phyloP scores from a whole-genome alignment of 768 basidiomycete genomes.

The Lentinula sp. region DNA sequence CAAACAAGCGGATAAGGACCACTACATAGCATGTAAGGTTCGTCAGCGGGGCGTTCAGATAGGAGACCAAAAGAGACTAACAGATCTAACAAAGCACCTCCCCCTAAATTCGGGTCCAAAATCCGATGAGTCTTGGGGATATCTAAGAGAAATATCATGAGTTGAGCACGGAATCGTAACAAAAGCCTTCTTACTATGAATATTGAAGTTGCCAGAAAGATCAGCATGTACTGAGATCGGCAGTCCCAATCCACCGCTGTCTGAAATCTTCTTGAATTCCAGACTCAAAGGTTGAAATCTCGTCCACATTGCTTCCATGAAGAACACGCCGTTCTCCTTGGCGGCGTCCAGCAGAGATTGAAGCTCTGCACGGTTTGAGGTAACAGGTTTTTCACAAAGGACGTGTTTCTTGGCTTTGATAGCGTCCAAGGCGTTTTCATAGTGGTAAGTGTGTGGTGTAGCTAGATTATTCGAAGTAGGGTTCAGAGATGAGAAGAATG shows the following conservation, averaged over 20 bases:
- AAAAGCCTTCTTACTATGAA: constrained; percentile 44
- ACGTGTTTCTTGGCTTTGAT: constrained; percentile 80
- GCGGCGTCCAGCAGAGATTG: constrained; percentile 69
- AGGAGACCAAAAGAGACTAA: constrained; percentile 26
- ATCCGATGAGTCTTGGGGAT: constrained; percentile 63
- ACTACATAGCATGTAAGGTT: constrained; percentile 24
- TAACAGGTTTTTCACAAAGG: constrained; percentile 86
- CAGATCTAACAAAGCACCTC: constrained; percentile 83
- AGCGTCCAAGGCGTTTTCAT: constrained; percentile 67
- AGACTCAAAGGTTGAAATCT: constrained; percentile 66
- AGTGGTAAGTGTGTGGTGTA: constrained; percentile 83
- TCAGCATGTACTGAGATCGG: constrained; percentile 71
- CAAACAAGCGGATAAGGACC: constrained; percentile 81
- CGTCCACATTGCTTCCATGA: constrained; percentile 93
- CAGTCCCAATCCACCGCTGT: constrained; percentile 57
- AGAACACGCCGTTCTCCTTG: constrained; percentile 73
- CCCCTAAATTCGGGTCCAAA: constrained; percentile 72
- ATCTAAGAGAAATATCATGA: constrained; percentile 24
- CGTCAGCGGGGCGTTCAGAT: constrained; percentile 15
- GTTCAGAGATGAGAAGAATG: not conserved
- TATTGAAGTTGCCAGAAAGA: constrained; percentile 62
- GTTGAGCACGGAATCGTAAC: not conserved
- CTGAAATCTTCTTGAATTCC: constrained; percentile 59
- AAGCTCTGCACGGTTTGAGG: constrained; percentile 69
- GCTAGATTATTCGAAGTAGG: constrained; percentile 30